Evolutionary conservation across 1,284 basidiomycete genomes (phyloP).

Genomic region (Pseudozyma sp.): DNA sequence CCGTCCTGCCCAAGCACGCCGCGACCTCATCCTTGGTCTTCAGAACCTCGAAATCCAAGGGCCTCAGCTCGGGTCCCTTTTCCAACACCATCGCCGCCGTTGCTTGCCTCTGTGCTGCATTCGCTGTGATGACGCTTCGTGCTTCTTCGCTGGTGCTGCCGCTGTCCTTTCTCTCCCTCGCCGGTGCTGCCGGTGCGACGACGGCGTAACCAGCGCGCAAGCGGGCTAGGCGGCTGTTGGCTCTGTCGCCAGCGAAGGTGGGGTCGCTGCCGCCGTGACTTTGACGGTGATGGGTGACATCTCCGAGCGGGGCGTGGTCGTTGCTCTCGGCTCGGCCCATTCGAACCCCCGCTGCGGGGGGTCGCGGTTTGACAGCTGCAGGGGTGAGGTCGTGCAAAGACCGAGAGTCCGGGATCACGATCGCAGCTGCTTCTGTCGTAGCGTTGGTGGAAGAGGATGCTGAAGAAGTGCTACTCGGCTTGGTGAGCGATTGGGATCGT

Average conservation of each 20-base stretch:
- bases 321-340: constrained; percentile 25
- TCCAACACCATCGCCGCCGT: neutral
- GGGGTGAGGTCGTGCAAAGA: constrained; percentile 20
- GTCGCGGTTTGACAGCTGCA: neutral
- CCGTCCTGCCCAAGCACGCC: constrained; percentile 78
- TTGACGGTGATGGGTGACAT: constrained; percentile 40
- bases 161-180: neutral
- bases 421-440: constrained; percentile 1
- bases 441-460: neutral
- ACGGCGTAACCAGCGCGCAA: constrained; percentile 28
- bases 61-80: constrained; percentile 72
- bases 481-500: constrained; percentile 39
- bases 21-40: constrained; percentile 77
- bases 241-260: constrained; percentile 25
- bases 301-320: constrained; percentile 10
- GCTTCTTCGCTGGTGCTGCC: neutral
- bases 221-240: constrained; percentile 22
- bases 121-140: constrained; percentile 1
- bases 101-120: too few relatives aligned
- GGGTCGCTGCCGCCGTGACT: constrained; percentile 54
- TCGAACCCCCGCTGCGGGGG: neutral
- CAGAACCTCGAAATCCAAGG: constrained; percentile 78
- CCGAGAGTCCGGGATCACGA: constrained; percentile 26
- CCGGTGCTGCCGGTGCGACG: constrained; percentile 1
- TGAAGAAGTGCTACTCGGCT: constrained; percentile 9